These are phyloP conservation scores for Aspergillus leporis DNA, from an alignment of 495 filamentous ascomycete species.

Conservation along the genomic window DNA sequence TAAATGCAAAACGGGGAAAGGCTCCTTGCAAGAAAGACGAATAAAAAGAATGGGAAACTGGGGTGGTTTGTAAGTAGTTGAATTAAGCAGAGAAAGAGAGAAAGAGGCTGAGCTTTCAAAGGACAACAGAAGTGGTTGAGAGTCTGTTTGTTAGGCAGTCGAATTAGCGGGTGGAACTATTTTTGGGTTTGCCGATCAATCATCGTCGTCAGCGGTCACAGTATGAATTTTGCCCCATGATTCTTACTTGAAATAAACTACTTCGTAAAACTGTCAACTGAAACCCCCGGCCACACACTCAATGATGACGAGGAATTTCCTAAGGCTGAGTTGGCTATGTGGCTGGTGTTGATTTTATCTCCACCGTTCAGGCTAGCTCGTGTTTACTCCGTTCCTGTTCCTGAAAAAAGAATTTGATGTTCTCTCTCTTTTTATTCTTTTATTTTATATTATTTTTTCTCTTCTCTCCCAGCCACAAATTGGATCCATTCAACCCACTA, in stretches of 20 bases:
- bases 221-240: not conserved
- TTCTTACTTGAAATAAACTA: not conserved
- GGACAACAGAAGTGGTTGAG: not conserved
- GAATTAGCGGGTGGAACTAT: conserved; percentile 12
- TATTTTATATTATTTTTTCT: not conserved
- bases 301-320: not conserved
- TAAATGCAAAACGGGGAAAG: not conserved
- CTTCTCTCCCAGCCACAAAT: not conserved
- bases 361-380: not conserved
- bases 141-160: conserved; percentile 7
- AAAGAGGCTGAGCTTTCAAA: not conserved
- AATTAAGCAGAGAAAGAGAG: not conserved
- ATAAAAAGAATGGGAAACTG: not conserved
- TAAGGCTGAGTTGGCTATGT: not conserved
- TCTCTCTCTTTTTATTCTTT: not conserved
- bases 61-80: not conserved
- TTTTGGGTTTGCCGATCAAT: conserved; percentile 14
- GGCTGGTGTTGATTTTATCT: conserved; percentile 1
- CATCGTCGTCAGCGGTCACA: conserved; percentile 6
- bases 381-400: not conserved
- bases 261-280: not conserved
- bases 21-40: not conserved
- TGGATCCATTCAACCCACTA: not conserved
- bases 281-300: conserved; percentile 1
- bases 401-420: not conserved